phyloP scores from a whole-genome alignment of 2,329 filamentous ascomycete genomes.

The Rhytidhysteron rufulum region DNA sequence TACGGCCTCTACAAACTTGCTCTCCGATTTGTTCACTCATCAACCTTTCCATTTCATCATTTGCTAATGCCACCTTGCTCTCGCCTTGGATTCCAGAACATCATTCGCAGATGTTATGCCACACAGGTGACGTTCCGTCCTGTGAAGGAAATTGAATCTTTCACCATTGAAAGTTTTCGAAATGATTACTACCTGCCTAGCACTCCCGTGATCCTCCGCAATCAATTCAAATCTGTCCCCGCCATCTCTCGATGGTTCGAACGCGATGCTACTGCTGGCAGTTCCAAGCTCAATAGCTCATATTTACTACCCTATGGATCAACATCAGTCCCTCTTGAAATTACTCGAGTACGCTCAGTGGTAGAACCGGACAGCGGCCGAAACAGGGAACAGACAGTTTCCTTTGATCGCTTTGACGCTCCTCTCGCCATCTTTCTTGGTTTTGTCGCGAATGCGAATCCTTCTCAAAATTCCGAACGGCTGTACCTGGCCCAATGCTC shows the following conservation, averaged over 20 bases:
- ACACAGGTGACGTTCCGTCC: not conserved
- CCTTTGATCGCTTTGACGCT: constrained; percentile 57
- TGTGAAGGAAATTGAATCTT: not conserved
- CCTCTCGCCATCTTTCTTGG: constrained; percentile 64
- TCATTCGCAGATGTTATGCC: not conserved
- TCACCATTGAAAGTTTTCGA: constrained; percentile 3
- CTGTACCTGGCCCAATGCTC: constrained; percentile 85
- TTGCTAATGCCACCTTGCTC: constrained; percentile 1
- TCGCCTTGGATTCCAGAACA: not conserved
- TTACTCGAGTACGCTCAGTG: constrained; percentile 36
- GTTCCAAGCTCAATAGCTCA: constrained; percentile 15
- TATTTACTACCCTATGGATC: constrained; percentile 40
- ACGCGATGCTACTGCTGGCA: constrained; percentile 2
- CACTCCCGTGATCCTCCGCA: constrained; percentile 19
- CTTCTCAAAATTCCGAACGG: constrained; percentile 29
- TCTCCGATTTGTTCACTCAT: not conserved
- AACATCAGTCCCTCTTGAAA: constrained; percentile 57
- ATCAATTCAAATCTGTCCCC: constrained; percentile 18
- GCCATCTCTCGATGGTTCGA: constrained; percentile 31
- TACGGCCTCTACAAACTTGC: not conserved
- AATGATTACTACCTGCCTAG: constrained; percentile 13
- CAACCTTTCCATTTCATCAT: not conserved
- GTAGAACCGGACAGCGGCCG: constrained; percentile 3
- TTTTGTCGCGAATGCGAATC: constrained; percentile 43
- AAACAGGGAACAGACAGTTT: constrained; percentile 31